Evolutionary conservation across 805 yeast species (phyloP).

Genomic region (Metschnikowia colocasiae): DNA sequence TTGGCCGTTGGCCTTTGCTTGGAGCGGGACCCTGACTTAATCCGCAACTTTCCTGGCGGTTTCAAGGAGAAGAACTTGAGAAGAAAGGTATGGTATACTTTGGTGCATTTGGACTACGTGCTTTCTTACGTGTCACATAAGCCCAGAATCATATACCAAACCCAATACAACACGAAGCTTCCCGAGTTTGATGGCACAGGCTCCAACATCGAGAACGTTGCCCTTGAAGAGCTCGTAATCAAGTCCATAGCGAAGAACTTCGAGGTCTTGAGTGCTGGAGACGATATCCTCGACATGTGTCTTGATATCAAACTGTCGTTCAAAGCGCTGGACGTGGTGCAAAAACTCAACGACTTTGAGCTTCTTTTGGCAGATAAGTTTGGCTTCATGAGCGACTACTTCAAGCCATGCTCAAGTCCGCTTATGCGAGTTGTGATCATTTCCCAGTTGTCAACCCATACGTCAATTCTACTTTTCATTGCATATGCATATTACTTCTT

Average conservation of each 20-base stretch:
- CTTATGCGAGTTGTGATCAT: slow-evolving; percentile 1
- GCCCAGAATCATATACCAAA: slow-evolving; percentile 8
- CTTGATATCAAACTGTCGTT: slow-evolving; percentile 6
- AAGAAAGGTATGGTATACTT: slow-evolving; percentile 18
- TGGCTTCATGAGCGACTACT: slow-evolving; percentile 12
- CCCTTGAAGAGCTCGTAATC: slow-evolving; percentile 10
- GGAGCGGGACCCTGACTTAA: slow-evolving; percentile 17
- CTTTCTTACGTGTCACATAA: slow-evolving; percentile 13
- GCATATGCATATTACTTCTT: slow-evolving; percentile 19
- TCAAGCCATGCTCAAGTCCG: slow-evolving; percentile 1
- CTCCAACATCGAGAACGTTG: slow-evolving; percentile 12
- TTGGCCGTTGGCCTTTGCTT: slow-evolving; percentile 14
- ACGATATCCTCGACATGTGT: slow-evolving; percentile 10
- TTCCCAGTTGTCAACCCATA: slow-evolving; percentile 10
- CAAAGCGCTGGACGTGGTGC: slow-evolving; percentile 8
- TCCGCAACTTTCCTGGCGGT: slow-evolving; percentile 8
- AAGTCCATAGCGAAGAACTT: slow-evolving; percentile 5
- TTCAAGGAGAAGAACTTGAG: slow-evolving; percentile 12
- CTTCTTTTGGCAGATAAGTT: slow-evolving; percentile 4
- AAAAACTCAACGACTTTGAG: slow-evolving; percentile 13
- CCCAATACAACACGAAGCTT: slow-evolving; percentile 10
- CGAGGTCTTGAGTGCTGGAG: slow-evolving; percentile 7
- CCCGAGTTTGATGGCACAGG: slow-evolving; percentile 9
- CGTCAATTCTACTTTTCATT: slow-evolving; percentile 12
- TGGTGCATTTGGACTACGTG: slow-evolving; percentile 14